A percentile compares a stretch with the other conserved stretches of the same genome.
Evolutionary conservation across 306 rosid genomes (phyloP).

Genomic region (Hippophae rhamnoides): DNA sequence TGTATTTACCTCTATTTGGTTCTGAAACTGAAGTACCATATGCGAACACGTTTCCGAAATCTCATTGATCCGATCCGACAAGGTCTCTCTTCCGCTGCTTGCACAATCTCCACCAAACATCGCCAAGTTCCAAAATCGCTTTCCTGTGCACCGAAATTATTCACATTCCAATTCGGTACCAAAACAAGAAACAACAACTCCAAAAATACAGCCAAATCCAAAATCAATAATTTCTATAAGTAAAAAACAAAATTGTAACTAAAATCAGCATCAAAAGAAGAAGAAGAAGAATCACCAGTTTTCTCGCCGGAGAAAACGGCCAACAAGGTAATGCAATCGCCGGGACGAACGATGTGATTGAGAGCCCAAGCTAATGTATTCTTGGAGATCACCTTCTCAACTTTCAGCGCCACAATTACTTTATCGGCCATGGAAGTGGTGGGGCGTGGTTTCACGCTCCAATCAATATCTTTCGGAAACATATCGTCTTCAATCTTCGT

Average conservation of each 20-base stretch:
- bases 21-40: conserved; percentile 82
- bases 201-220: not conserved
- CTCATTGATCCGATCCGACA: conserved; percentile 67
- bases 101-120: conserved; percentile 52
- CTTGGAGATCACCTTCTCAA: conserved; percentile 66
- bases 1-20: conserved; percentile 61
- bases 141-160: conserved; percentile 26
- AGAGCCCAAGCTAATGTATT: conserved; percentile 83
- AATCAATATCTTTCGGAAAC: conserved; percentile 16
- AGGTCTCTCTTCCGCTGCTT: conserved; percentile 31
- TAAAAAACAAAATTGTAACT: not conserved
- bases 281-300: conserved; percentile 30
- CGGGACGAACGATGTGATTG: conserved; percentile 69
- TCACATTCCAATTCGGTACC: not conserved
- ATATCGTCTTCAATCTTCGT: not conserved
- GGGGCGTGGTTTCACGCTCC: conserved; percentile 35
- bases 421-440: conserved; percentile 33
- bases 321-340: conserved; percentile 67
- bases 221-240: not conserved
- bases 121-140: conserved; percentile 70
- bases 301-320: conserved; percentile 53
- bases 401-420: conserved; percentile 78
- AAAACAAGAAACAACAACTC: not conserved
- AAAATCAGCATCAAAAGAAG: not conserved
- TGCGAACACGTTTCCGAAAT: conserved; percentile 89